Base-by-base conservation (phyloP, 768 basidiomycete genomes). In the Chalciporus piperatus region DNA sequence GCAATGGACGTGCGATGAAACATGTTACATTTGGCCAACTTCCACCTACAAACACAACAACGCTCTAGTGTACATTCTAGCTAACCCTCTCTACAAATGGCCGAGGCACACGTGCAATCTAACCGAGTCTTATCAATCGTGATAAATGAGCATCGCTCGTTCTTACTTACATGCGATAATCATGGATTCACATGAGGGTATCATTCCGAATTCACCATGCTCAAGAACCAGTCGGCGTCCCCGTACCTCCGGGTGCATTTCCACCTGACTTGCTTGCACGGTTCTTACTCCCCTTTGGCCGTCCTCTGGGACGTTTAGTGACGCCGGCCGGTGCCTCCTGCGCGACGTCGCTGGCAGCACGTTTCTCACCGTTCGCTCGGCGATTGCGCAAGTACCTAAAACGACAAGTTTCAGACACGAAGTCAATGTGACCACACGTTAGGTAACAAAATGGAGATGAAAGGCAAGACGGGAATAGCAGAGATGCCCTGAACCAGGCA, bases 221-320 rank as follows among this genome's bases (percentile, higher is more conserved):
- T 37, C 35, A 37, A 37, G 35, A 16, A 10, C 45, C 48, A 16
- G 41, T 51, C 47, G 33, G 28, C 8, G 41, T 30, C 9, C 52
- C 62, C 37, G 38, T 51, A 33, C 47, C 39, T 12, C 58, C 59
- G 19, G 56, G 35, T 12, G 30, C 46, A 39, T 56, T 52, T 16
- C 59, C 65, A 14, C 57, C 54, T 37, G 59, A 9, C 46, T 48
- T 63, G 43, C 59, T 54, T 0, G 55, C 55, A 43, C 68, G 65
- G 27, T 85, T 87, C 67, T 84, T 86, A 63, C 85, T 88, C 2
- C 86, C 86, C 59, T 83, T 84, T 30, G 85, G 85, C 9, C 85
- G 70, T 23, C 85, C 85, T 39, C 85, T 72, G 0, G 85, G 82
- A 13, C 84, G 68, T 55, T 85, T 87, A 7, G 64, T 59, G 13